These are phyloP conservation scores for Hygrophoropsis aurantiaca DNA, from an alignment of 768 basidiomycete genomes.

Conservation along the genomic window DNA sequence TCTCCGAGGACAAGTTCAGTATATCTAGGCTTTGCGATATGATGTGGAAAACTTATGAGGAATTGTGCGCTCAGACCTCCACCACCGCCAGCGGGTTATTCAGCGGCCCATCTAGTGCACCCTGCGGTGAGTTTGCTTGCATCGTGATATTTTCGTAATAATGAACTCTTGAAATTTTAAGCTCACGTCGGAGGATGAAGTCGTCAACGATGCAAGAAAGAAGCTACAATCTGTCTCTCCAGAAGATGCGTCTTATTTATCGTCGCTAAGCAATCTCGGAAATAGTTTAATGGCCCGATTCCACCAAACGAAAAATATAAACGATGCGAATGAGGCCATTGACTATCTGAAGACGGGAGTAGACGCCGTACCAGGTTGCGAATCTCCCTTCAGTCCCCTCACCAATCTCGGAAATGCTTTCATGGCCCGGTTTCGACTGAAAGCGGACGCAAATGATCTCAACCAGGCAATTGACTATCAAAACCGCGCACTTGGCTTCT, in stretches of 20 bases:
- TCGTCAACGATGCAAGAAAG: constrained; percentile 12
- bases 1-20: no score
- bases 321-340: constrained; percentile 23
- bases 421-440: constrained; percentile 18
- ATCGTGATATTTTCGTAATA: no score
- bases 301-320: constrained; percentile 12
- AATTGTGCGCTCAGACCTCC: no score
- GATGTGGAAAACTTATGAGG: no score
- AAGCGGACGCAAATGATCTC: constrained; percentile 14
- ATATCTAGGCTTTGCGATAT: no score
- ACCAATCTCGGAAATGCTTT: constrained; percentile 19
- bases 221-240: constrained; percentile 8
- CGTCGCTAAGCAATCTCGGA: constrained; percentile 10
- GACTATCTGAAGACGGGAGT: constrained; percentile 11
- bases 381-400: constrained; percentile 11
- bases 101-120: no score
- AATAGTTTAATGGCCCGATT: constrained; percentile 20
- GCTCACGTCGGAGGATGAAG: no score
- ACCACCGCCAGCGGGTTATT: no score
- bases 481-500: constrained; percentile 12
- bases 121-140: no score
- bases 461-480: constrained; percentile 11
- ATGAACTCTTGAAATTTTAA: no score
- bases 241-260: constrained; percentile 8
- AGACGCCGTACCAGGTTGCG: constrained; percentile 19